These are phyloP conservation scores for Chlorella variabilis DNA, from an alignment of 163 green algal species.

Conservation along the genomic window DNA sequence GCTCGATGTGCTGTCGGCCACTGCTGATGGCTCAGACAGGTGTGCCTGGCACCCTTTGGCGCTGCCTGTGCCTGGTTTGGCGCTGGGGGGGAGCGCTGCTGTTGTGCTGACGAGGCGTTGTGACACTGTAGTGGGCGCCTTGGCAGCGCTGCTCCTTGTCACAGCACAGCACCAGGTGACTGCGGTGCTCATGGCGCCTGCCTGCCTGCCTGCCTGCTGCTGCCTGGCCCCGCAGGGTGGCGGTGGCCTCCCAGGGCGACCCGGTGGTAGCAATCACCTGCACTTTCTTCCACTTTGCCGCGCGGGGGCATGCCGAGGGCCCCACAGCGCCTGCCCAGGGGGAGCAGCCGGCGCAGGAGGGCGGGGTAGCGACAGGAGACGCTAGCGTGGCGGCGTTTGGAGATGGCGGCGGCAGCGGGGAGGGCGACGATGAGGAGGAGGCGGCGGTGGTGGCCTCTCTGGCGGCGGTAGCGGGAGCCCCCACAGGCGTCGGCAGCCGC, in stretches of 20 bases:
- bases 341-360: neutral
- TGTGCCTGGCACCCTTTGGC: too few relatives aligned
- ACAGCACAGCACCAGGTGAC: too few relatives aligned
- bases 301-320: neutral
- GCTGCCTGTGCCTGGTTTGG: too few relatives aligned
- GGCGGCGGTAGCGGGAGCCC: neutral
- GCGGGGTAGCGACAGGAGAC: neutral
- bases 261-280: conserved; percentile 70
- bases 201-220: too few relatives aligned
- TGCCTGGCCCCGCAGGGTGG: too few relatives aligned
- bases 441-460: conserved; percentile 4
- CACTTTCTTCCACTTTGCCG: conserved; percentile 39
- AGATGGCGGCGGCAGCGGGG: neutral
- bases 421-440: conserved; percentile 15
- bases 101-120: too few relatives aligned
- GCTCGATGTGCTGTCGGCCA: conserved; percentile 67
- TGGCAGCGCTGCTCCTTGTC: too few relatives aligned
- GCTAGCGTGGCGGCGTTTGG: neutral
- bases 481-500: neutral
- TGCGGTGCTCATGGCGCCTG: too few relatives aligned
- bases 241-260: conserved; percentile 56
- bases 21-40: conserved; percentile 60
- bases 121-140: too few relatives aligned
- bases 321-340: neutral
- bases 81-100: too few relatives aligned